A percentile compares a stretch with the other conserved stretches of the same genome.
Evolutionary conservation across 257 asterid species (phyloP).

Genomic region (Nicotiana tomentosiformis): DNA sequence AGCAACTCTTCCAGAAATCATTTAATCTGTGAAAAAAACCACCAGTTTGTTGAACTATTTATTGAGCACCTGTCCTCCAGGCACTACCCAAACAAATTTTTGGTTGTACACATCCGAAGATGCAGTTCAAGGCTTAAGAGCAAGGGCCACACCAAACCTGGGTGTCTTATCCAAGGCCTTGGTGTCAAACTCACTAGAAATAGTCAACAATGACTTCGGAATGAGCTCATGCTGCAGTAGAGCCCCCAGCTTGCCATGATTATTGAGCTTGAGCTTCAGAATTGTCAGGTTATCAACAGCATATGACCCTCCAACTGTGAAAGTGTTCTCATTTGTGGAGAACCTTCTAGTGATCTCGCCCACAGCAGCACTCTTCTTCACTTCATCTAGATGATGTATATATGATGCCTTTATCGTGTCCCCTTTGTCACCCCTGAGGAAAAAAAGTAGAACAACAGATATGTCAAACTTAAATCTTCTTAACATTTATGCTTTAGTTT

Average conservation of each 20-base stretch:
- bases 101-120: slow-evolving; percentile 5
- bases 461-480: not conserved
- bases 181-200: slow-evolving; percentile 72
- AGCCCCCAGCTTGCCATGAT: slow-evolving; percentile 63
- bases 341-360: slow-evolving; percentile 63
- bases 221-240: slow-evolving; percentile 66
- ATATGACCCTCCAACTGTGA: slow-evolving; percentile 71
- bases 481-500: not conserved
- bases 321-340: slow-evolving; percentile 72
- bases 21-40: slow-evolving; percentile 15
- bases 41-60: slow-evolving; percentile 27
- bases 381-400: slow-evolving; percentile 45
- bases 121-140: slow-evolving; percentile 49
- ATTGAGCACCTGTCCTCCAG: slow-evolving; percentile 25
- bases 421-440: slow-evolving; percentile 66
- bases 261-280: slow-evolving; percentile 68
- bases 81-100: slow-evolving; percentile 16
- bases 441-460: not conserved
- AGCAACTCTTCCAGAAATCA: slow-evolving; percentile 16
- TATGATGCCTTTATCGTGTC: slow-evolving; percentile 66
- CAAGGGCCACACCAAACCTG: slow-evolving; percentile 58
- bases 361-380: slow-evolving; percentile 51
- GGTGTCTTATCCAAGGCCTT: slow-evolving; percentile 81
- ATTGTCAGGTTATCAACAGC: slow-evolving; percentile 57
- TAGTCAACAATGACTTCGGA: slow-evolving; percentile 56